Evolutionary conservation across 1,284 basidiomycete genomes (phyloP).

Genomic region (Apiotrichum akiyoshidainum): DNA sequence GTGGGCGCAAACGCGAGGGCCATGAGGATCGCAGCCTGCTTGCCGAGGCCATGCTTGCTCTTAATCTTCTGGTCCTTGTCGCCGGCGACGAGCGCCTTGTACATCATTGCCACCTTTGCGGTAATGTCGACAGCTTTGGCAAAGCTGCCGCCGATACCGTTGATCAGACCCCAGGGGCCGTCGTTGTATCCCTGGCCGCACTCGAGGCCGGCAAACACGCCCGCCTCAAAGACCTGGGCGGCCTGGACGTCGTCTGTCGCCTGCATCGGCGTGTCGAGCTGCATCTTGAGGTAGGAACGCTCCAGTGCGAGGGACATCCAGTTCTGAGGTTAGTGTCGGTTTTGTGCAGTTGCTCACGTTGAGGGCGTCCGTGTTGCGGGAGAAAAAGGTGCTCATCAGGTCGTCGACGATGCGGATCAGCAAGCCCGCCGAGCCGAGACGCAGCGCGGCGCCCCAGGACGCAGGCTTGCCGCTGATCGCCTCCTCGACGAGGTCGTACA

Average conservation of each 20-base stretch:
- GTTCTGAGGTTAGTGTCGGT: conserved; percentile 50
- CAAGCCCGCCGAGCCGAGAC: conserved; percentile 1
- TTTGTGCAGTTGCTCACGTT: not conserved
- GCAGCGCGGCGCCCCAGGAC: conserved; percentile 6
- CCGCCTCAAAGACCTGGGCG: conserved; percentile 74
- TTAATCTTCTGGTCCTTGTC: conserved; percentile 2
- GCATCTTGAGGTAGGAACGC: conserved; percentile 69
- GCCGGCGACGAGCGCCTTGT: conserved; percentile 5
- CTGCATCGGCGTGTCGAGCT: conserved; percentile 70
- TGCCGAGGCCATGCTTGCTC: not conserved
- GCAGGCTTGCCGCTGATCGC: conserved; percentile 5
- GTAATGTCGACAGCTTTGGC: conserved; percentile 4
- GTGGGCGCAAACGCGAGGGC: conserved; percentile 6
- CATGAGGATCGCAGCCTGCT: not conserved
- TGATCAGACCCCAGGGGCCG: conserved; percentile 10
- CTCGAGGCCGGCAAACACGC: conserved; percentile 31
- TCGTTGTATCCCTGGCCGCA: conserved; percentile 3
- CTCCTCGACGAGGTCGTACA: conserved; percentile 10
- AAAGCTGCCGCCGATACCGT: conserved; percentile 8
- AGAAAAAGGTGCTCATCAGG: not conserved
- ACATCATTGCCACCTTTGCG: conserved; percentile 6
- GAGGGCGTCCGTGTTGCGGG: not conserved
- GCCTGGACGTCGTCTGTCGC: conserved; percentile 65
- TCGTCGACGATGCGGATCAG: conserved; percentile 1
- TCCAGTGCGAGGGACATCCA: conserved; percentile 70